phyloP scores from a whole-genome alignment of 768 basidiomycete species.

The Ramaria rubella region DNA sequence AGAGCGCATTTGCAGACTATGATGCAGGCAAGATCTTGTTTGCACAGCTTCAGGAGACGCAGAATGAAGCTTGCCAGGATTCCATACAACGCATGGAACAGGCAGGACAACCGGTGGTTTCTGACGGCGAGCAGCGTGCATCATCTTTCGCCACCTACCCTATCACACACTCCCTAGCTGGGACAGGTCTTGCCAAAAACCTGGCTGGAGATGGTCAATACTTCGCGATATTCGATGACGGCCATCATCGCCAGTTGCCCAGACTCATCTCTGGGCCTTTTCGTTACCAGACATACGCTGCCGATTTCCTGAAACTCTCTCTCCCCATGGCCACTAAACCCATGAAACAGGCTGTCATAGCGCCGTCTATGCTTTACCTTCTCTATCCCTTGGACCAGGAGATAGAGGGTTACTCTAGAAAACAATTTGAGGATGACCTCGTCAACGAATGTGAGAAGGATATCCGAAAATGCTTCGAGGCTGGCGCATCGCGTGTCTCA shows the following conservation, averaged over 20 bases:
- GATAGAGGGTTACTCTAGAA: not conserved
- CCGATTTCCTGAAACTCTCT: not conserved
- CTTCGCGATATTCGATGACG: conserved; percentile 3
- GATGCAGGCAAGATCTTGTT: conserved; percentile 2
- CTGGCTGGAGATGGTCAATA: not conserved
- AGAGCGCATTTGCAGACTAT: conserved; percentile 1
- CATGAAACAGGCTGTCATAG: conserved; percentile 6
- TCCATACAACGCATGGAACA: conserved; percentile 6
- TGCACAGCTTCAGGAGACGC: not conserved
- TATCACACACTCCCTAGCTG: not conserved
- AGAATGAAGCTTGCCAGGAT: conserved; percentile 1
- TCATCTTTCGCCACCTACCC: conserved; percentile 7
- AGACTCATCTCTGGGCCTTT: conserved; percentile 4
- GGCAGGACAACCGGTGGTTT: not conserved
- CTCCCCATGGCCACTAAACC: conserved; percentile 1
- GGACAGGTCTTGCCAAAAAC: not conserved
- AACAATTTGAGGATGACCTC: conserved; percentile 2
- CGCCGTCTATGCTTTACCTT: conserved; percentile 6
- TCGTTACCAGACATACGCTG: conserved; percentile 3
- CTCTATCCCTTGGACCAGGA: conserved; percentile 3
- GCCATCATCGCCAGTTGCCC: not conserved
- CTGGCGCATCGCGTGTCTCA: conserved; percentile 1
- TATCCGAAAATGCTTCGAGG: not conserved
- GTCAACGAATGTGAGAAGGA: conserved; percentile 2
- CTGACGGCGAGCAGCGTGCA: conserved; percentile 2